Base-by-base conservation (phyloP, 2,329 filamentous ascomycete genomes). In the Colletotrichum sp. region DNA sequence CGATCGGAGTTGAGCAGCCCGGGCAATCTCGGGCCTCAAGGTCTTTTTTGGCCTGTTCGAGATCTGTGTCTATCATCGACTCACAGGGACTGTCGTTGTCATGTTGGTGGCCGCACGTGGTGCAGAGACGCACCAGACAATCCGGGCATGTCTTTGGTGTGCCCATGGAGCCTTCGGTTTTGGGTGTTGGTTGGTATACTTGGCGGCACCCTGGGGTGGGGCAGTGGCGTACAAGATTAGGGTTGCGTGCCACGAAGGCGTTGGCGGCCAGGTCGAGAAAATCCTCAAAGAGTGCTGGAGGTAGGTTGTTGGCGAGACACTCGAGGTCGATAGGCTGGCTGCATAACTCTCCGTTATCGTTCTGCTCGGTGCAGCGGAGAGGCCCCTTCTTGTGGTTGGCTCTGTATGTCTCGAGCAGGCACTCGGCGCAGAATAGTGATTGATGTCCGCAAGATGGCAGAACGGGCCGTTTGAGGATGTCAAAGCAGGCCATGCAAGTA, bases 91-190 rank as follows among this genome's bases (percentile, higher is more conserved):
- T 2, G 34, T 36, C 5, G 5, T 78, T 79, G 1, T 80, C 79
- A 60, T 88, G 86, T 2, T 81, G 74, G 4, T 66, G 78, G 13
- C 84, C 79, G 68, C 87, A 88, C 1, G 68, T 73, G 1, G 82
- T 84, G 73, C 87, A 88, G 3, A 81, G 80, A 2, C 80, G 30
- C 3, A 72, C 75, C 2, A 87, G 78, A 69, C 88, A 89, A 6
- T 80, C 79, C 3, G 80, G 71, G 75, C 87, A 89, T 0, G 80
- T 84, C 68, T 82, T 82, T 1, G 75, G 73, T 26, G 18, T 26
- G 64, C 22, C 16, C 39, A 48, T 48, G 5, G 18, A n/a, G n/a
- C 6, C 16, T 26, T 32, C 36, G 3, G 9, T 22, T 15, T 12
- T 34, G 0, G 34, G 15, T 4, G 34, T 62, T 16, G 52, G 64